These are phyloP conservation scores for Ophiosphaerella korrae DNA, from an alignment of 2,329 filamentous ascomycete species.

Conservation along the genomic window DNA sequence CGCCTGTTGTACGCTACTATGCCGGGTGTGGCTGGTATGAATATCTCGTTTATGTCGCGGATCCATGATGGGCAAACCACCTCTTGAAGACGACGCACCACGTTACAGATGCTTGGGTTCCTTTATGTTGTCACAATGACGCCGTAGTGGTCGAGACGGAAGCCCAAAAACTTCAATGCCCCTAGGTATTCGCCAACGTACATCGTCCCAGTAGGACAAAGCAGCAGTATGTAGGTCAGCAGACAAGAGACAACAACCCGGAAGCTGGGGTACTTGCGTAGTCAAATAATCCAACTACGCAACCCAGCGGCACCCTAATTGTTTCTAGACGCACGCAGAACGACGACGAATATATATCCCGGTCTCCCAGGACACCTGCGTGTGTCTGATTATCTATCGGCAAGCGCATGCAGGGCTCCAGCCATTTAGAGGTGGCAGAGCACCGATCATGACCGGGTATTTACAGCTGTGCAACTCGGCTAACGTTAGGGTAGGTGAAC, in stretches of 20 bases:
- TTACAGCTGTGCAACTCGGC: background rate
- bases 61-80: conserved; percentile 13
- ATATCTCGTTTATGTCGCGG: conserved; percentile 16
- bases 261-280: background rate
- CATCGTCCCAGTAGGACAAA: too few species aligned
- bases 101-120: background rate
- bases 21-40: conserved; percentile 22
- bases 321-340: background rate
- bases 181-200: background rate
- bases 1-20: conserved; percentile 20
- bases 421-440: background rate
- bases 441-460: conserved; percentile 5
- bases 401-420: background rate
- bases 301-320: background rate
- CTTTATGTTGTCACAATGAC: background rate
- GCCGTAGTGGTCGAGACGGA: background rate
- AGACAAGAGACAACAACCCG: background rate
- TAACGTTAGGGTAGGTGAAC: background rate
- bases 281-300: background rate
- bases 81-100: too few species aligned
- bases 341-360: conserved; percentile 2
- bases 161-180: background rate
- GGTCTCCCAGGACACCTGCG: background rate
- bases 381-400: background rate
- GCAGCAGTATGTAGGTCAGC: background rate